phyloP scores from a whole-genome alignment of 2,329 filamentous ascomycete genomes.

The Penicillium janthinellum region DNA sequence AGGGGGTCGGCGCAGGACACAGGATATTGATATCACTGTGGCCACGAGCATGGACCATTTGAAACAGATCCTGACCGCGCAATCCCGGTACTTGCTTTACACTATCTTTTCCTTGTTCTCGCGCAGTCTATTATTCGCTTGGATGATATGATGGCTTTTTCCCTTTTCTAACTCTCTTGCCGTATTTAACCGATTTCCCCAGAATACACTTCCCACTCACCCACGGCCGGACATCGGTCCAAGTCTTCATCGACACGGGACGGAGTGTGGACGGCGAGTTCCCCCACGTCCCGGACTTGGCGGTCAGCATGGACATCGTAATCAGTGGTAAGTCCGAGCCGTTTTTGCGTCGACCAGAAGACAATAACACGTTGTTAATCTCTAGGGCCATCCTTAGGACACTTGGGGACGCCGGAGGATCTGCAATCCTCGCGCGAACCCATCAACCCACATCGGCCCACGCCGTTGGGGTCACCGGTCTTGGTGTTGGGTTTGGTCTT shows the following conservation, averaged over 20 bases:
- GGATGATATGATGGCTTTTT: neutral
- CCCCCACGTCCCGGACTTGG: conserved; percentile 22
- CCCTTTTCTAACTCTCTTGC: neutral
- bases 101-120: neutral
- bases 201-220: conserved; percentile 24
- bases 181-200: conserved; percentile 4
- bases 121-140: neutral
- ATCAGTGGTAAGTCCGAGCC: conserved; percentile 20
- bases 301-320: conserved; percentile 25
- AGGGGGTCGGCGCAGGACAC: conserved; percentile 20
- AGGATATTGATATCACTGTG: conserved; percentile 26
- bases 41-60: conserved; percentile 21
- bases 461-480: conserved; percentile 20
- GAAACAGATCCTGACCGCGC: conserved; percentile 19
- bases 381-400: conserved; percentile 16
- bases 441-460: conserved; percentile 21
- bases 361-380: conserved; percentile 12
- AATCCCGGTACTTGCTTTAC: conserved; percentile 20
- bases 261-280: conserved; percentile 22
- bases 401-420: conserved; percentile 24
- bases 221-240: conserved; percentile 22
- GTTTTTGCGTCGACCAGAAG: neutral
- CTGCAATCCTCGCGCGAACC: conserved; percentile 22
- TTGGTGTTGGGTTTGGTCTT: conserved; percentile 22
- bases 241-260: conserved; percentile 25